Percentiles rank a stretch among this genome's conserved stretches.
Conservation (phyloP, 805 yeast genomes). For the Candida manassasensis region DNA sequence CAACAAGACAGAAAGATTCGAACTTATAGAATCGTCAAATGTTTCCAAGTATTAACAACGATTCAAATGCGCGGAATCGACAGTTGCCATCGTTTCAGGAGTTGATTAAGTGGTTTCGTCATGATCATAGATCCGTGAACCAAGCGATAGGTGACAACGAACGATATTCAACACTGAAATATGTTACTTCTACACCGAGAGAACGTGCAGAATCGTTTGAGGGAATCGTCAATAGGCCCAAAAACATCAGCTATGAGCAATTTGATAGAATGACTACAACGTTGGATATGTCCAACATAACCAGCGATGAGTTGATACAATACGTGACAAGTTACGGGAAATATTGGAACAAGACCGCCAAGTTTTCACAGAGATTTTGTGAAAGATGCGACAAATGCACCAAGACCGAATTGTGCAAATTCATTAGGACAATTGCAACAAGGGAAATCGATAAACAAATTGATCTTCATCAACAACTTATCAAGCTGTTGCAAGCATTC, state of each 20-base stretch:
- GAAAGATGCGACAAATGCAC: background rate
- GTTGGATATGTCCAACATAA: too few relatives aligned
- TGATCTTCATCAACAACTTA: background rate
- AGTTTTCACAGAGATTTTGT: background rate
- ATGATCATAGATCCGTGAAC: too few relatives aligned
- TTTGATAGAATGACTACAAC: too few relatives aligned
- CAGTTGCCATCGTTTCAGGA: slow-evolving; percentile 5
- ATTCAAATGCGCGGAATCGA: background rate
- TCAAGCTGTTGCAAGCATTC: slow-evolving; percentile 1
- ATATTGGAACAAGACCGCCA: background rate
- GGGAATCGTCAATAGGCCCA: too few relatives aligned
- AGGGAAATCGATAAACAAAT: slow-evolving; percentile 2
- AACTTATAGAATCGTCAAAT: too few relatives aligned
- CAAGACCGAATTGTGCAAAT: background rate
- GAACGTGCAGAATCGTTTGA: too few relatives aligned
- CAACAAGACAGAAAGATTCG: too few relatives aligned
- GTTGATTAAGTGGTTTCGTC: background rate
- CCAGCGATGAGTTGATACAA: background rate
- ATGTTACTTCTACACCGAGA: too few relatives aligned
- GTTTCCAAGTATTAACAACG: too few relatives aligned
- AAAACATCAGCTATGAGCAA: too few relatives aligned
- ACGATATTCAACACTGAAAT: background rate
- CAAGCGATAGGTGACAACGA: too few relatives aligned
- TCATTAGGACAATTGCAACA: background rate
- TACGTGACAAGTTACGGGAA: background rate